Evolutionary conservation across 1,284 basidiomycete genomes (phyloP).

Genomic region (Ustilago bromivora): DNA sequence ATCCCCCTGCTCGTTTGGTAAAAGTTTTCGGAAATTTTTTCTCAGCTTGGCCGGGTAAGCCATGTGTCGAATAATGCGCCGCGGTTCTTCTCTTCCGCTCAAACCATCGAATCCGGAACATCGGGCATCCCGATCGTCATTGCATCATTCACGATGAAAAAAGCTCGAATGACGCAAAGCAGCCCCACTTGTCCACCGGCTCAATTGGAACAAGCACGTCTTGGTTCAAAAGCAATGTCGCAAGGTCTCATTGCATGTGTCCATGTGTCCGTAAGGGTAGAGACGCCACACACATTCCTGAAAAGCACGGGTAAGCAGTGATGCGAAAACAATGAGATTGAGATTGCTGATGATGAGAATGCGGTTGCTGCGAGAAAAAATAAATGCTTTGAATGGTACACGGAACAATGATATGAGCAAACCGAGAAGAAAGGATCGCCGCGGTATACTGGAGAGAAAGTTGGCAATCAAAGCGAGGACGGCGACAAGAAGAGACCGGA

Average conservation of each 20-base stretch:
- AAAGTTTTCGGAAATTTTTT: neutral
- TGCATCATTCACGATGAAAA: too few relatives aligned
- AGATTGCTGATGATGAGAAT: neutral
- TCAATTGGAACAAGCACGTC: neutral
- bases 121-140: neutral
- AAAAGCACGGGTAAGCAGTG: neutral
- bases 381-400: neutral
- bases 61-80: constrained; percentile 4
- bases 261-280: neutral
- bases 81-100: constrained; percentile 9
- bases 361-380: neutral
- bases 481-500: neutral
- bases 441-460: constrained; percentile 1
- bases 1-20: neutral
- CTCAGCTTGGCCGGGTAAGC: neutral
- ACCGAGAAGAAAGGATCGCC: neutral
- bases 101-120: neutral
- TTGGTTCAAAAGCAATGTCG: neutral
- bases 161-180: constrained; percentile 1
- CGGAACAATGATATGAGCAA: neutral
- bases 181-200: neutral
- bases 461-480: neutral
- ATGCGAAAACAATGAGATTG: neutral
- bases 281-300: neutral
- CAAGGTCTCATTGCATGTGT: neutral